Evolutionary conservation across 306 rosid genomes (phyloP), one percentile per base, ranked within the genome.

Genomic region (Acmispon strigosus): DNA sequence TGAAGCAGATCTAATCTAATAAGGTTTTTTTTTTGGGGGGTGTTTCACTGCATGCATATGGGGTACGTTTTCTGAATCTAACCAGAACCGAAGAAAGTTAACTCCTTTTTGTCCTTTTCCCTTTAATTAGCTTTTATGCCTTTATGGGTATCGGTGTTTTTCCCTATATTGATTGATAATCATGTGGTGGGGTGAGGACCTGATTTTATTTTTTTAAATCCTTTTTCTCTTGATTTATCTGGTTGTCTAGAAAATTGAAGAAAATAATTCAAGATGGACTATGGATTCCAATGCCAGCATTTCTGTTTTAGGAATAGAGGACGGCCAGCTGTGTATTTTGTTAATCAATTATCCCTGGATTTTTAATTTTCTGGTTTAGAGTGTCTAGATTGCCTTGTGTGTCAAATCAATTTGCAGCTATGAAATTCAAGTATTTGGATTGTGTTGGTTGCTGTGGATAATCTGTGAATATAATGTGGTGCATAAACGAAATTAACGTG

Each of bases 401-500:
- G 63, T 22, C 11, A 19, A 75, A 36, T 34, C 44, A 42, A 55
- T 15, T 43, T 56, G 13, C 44, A 60, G 70, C 62, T 39, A 11
- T 69, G 47, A 47, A 66, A 43, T 64, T 72, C 68, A 45, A 50
- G 66, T 76, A 43, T 17, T 32, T 70, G 11, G 19, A 37, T 57
- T 69, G 11, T 56, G 66, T 4, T 61, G 55, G 62, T 6, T 70
- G 29, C 29, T 18, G 36, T 74, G 37, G 53, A 20, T 10, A 68
- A 60, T 48, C 12, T 19, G 24, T 54, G n/a, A 58, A 69, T 71
- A 64, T 80, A 68, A 72, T 69, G 70, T 76, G 85, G 79, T 86
- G 67, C 82, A 73, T 93, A 85, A 88, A 88, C 80, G 97, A 88
- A 86, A 66, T 50, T 62, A 78, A 73, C 71, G 79, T 83, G 82